Conservation (phyloP, 208 protist species). For the Leishmania martiniquensis region DNA sequence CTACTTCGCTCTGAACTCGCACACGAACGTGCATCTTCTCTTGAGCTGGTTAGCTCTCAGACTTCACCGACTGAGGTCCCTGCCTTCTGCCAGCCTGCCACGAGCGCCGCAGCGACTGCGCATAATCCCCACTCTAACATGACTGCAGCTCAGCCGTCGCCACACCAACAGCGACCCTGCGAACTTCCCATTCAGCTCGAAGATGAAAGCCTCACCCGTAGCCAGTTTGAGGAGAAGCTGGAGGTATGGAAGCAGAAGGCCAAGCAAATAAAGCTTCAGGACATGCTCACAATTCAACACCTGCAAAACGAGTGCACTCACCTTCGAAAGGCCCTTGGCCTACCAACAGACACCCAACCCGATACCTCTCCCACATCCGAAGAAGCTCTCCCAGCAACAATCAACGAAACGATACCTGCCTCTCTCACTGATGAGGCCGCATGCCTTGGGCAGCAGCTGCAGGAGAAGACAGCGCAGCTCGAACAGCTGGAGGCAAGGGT, state of each 20-base stretch:
- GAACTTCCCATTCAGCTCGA: slow-evolving; percentile 29
- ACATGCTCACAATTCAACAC: slow-evolving; percentile 29
- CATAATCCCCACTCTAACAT: too few species aligned
- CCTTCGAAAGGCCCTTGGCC: too few species aligned
- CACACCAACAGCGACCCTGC: neutral
- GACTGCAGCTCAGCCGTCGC: neutral
- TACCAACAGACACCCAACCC: too few species aligned
- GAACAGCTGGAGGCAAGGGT: slow-evolving; percentile 23
- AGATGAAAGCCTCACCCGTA: slow-evolving; percentile 20
- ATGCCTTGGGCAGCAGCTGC: neutral
- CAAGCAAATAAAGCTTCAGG: slow-evolving; percentile 10
- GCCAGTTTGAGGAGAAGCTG: slow-evolving; percentile 30
- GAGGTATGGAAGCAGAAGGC: slow-evolving; percentile 36
- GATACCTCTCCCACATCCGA: too few species aligned
- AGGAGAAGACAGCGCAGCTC: slow-evolving; percentile 5
- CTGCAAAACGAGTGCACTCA: slow-evolving; percentile 24
- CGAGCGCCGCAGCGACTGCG: neutral
- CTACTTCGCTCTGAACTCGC: slow-evolving; percentile 32
- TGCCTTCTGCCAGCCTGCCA: neutral
- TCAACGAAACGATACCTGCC: too few species aligned
- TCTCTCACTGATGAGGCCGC: too few species aligned
- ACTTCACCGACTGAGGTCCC: neutral
- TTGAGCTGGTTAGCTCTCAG: neutral
- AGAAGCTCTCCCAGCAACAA: too few species aligned
- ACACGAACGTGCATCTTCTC: slow-evolving; percentile 6